Evolutionary conservation across 2,329 filamentous ascomycete species (phyloP), one percentile per base, ranked within the genome.

Genomic region (Paecilomyces variotii): DNA sequence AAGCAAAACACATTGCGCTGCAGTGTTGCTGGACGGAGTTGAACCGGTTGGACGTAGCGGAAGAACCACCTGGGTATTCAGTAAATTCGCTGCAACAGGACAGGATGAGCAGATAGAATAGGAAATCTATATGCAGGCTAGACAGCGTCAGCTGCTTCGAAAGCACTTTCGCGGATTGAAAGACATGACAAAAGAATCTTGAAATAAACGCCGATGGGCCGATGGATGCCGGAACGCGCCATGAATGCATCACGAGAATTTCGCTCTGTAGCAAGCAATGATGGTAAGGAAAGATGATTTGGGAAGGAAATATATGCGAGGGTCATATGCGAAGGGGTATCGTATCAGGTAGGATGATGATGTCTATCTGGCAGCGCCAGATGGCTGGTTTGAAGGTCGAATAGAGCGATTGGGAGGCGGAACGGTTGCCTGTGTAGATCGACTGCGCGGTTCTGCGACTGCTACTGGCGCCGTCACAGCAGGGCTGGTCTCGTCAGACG

Each of bases 331-430:
- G 25, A 49, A 50, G 34, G 5, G 19, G 19, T 19, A 19, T 19
- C 19, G 54, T 25, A 49, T 49, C 34, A 28, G 30, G 25, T 50
- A 45, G 27, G 19, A 39, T 54, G 14, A 39, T 54, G 14, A 50
- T 55, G 2, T 27, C 62, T 63, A 73, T 57, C 67, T 64, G 26
- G 70, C 66, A 28, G 68, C 61, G 30, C 68, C 60, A n/a, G 68
- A 65, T 26, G 68, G 56, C 49, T 63, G 64, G 49, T 63, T 67
- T 7, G 66, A 62, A 30, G 61, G 63, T 30, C 65, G 66, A 51
- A 68, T 59, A 26, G 63, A 60, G 34, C 61, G 55, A 54, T 56
- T 64, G n/a, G 10, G 28, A 35, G 56, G 30, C 14, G 28, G 19
- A 24, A 67, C 54, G 45, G 61, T 63, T 35, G 65, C 60, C 11